Conservation (phyloP, 495 filamentous ascomycete species). For the Parathielavia appendiculata region DNA sequence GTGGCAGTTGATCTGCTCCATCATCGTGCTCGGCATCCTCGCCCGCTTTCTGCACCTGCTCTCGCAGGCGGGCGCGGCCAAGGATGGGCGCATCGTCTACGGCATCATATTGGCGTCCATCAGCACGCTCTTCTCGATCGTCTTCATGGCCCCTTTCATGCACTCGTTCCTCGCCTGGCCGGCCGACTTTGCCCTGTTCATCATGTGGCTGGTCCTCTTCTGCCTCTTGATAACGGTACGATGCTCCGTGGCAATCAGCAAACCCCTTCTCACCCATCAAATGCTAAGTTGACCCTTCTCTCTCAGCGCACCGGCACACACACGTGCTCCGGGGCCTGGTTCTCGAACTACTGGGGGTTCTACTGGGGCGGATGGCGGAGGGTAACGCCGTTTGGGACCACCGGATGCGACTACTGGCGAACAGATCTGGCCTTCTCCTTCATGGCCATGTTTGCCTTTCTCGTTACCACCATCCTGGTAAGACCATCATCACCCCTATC, state of each 20-base stretch:
- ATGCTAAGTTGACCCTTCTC: neutral
- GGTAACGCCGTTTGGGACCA: neutral
- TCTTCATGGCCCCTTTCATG: constrained; percentile 26
- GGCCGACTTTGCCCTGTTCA: constrained; percentile 23
- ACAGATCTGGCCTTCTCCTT: constrained; percentile 25
- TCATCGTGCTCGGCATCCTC: constrained; percentile 24
- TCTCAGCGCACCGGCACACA: constrained; percentile 17
- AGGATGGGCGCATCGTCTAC: constrained; percentile 24
- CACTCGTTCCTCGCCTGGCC: constrained; percentile 24
- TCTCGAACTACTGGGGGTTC: constrained; percentile 26
- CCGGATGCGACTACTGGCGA: constrained; percentile 21
- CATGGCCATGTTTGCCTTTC: constrained; percentile 19
- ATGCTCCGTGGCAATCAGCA: no score
- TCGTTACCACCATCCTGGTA: constrained; percentile 24
- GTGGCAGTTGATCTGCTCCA: constrained; percentile 22
- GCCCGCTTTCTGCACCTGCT: constrained; percentile 17
- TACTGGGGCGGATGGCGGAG: constrained; percentile 26
- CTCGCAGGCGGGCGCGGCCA: constrained; percentile 2
- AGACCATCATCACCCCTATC: neutral
- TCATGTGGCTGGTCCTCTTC: constrained; percentile 28
- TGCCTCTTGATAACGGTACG: constrained; percentile 22
- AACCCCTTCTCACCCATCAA: neutral
- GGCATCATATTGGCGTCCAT: constrained; percentile 18
- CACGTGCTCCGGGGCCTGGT: constrained; percentile 21
- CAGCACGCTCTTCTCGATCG: constrained; percentile 19